Conservation (phyloP, 2,329 filamentous ascomycete species). For the Trichoderma gracile region DNA sequence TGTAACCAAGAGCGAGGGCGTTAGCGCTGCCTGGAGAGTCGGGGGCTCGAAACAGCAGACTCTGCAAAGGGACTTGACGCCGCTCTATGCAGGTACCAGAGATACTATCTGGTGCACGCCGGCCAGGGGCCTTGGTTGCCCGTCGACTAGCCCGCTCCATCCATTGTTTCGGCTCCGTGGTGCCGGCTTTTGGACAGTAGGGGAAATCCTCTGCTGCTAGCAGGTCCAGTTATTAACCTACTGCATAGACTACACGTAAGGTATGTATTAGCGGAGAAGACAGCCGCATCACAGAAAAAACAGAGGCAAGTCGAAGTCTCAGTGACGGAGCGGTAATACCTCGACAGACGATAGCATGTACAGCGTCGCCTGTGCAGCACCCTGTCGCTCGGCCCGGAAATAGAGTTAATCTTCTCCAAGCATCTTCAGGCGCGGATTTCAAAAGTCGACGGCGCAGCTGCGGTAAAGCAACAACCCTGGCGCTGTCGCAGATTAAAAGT, state of each 20-base stretch:
- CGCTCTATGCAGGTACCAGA: constrained; percentile 20
- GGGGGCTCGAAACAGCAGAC: constrained; percentile 23
- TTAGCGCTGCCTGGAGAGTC: constrained; percentile 22
- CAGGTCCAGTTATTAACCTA: background rate
- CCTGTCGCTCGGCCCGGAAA: too few relatives aligned
- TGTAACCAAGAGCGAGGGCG: constrained; percentile 12
- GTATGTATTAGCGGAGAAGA: background rate
- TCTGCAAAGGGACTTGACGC: background rate
- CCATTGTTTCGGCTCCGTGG: constrained; percentile 10
- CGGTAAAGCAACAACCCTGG: background rate
- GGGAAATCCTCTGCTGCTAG: background rate
- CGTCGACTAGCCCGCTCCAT: constrained; percentile 1
- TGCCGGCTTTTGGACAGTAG: background rate
- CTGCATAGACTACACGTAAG: background rate
- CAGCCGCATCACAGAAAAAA: background rate
- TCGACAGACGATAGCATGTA: too few relatives aligned
- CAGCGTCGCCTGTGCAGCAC: background rate
- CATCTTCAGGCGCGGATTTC: background rate
- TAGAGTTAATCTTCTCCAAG: constrained; percentile 3
- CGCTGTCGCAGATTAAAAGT: constrained; percentile 26
- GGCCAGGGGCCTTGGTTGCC: background rate
- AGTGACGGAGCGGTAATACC: background rate
- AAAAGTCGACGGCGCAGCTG: background rate
- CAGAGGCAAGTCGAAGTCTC: background rate
- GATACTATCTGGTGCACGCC: constrained; percentile 11